Base-by-base conservation (phyloP, 306 rosid genomes). In the Ormosia semicastrata region DNA sequence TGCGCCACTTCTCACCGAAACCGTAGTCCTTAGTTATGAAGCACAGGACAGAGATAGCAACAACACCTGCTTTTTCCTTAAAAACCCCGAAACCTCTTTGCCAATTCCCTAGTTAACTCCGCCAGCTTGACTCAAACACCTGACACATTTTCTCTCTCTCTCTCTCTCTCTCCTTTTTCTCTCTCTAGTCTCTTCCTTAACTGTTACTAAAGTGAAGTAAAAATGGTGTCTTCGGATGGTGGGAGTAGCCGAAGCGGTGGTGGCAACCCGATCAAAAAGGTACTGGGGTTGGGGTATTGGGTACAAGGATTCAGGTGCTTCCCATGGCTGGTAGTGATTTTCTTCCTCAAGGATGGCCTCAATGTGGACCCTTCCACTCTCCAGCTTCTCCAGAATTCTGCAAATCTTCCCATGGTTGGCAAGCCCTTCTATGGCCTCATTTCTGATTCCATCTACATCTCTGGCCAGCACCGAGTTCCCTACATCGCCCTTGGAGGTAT, bases 241-340 rank as follows among this genome's bases (percentile, higher is more conserved):
- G 60, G 40, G n/a, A 7, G 14, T 30, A 5, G 29, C 17, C 15
- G 12, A 8, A 66, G 7, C 4, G 60, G 62, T 32, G 81, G 53
- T 30, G 79, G 71, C 7, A 78, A 83, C 59, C 84, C 84, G 79
- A 85, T 76, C 81, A 84, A 84, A 77, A 87, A 71, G 72, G 66
- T 93, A 37, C 75, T 95, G 83, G 99, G 97, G 5, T 47, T 92
- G 80, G 98, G 98, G 2, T 93, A 59, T 75, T 95, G 92, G 94
- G 96, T 92, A 6, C 99, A 95, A 76, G 99, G 99, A 33, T 88
- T 95, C 82, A 88, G 98, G 73, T 92, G 99, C 41, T 87, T 93
- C 43, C 94, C 98, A 73, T 93, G 98, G 99, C 86, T 95, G 83
- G 97, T 85, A 8, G 92, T 95, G 54, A 89, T 74, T 80, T 95